These are phyloP conservation scores for Pythium aphanidermatum DNA, from an alignment of 352 stramenopile genomes.

Conservation along the genomic window DNA sequence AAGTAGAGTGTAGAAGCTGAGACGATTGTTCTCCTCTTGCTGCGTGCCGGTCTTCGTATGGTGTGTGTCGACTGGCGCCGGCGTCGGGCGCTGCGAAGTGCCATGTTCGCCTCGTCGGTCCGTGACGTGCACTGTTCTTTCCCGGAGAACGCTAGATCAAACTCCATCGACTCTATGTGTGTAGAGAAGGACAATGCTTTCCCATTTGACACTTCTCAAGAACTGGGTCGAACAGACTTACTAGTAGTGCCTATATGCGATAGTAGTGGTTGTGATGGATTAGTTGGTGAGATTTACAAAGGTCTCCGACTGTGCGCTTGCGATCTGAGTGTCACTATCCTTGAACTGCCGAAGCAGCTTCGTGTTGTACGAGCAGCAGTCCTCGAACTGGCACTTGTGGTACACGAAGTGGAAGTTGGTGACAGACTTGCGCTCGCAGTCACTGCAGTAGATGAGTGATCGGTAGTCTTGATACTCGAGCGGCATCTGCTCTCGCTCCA, in stretches of 20 bases:
- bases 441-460: constrained; percentile 79
- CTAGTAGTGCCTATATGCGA: neutral
- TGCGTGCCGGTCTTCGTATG: constrained; percentile 6
- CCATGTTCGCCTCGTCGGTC: constrained; percentile 17
- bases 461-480: constrained; percentile 67
- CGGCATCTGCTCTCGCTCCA: constrained; percentile 77
- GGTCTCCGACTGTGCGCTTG: constrained; percentile 26
- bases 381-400: constrained; percentile 80
- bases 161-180: constrained; percentile 57
- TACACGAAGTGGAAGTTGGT: constrained; percentile 85
- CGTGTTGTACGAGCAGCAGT: constrained; percentile 83
- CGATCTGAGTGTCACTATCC: constrained; percentile 33
- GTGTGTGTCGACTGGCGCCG: constrained; percentile 13
- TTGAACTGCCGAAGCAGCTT: constrained; percentile 78
- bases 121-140: constrained; percentile 25
- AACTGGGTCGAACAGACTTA: constrained; percentile 62
- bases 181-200: constrained; percentile 58
- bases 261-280: neutral
- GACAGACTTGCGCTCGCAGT: constrained; percentile 80
- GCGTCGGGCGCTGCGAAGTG: constrained; percentile 26
- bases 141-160: constrained; percentile 44
- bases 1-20: too few species aligned
- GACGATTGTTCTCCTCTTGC: neutral
- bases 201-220: constrained; percentile 67
- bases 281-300: constrained; percentile 31